These are phyloP conservation scores for Codiaeum variegatum DNA, from an alignment of 441 rosid species.

Conservation along the genomic window DNA sequence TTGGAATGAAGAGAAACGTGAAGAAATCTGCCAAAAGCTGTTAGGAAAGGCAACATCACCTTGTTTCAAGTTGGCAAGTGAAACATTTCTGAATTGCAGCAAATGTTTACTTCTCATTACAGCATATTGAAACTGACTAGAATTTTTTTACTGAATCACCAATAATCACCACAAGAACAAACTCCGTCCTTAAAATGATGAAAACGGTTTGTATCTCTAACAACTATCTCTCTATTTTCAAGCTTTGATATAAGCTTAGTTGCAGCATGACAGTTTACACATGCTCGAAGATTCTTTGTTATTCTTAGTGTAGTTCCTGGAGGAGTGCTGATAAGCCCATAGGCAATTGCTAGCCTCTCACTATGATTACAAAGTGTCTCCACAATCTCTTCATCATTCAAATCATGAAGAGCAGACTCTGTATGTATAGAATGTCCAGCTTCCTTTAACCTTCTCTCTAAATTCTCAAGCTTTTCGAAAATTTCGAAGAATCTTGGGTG, in stretches of 20 bases:
- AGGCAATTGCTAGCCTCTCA: constrained; percentile 73
- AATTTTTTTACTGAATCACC: not conserved
- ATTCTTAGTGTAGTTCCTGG: constrained; percentile 59
- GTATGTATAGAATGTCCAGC: constrained; percentile 52
- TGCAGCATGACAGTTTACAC: constrained; percentile 72
- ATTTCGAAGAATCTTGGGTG: constrained; percentile 55
- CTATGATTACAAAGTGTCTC: constrained; percentile 68
- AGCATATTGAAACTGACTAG: not conserved
- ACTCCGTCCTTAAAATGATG: constrained; percentile 62
- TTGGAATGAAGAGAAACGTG: too few species aligned
- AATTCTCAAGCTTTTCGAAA: constrained; percentile 40
- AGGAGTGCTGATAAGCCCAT: constrained; percentile 63
- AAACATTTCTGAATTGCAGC: not conserved
- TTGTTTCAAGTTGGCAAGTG: not conserved
- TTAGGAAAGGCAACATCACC: too few species aligned
- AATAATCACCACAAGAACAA: constrained; percentile 57
- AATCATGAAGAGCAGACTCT: constrained; percentile 58
- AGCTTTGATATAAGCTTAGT: constrained; percentile 61
- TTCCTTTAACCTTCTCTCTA: constrained; percentile 58
- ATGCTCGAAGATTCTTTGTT: constrained; percentile 64
- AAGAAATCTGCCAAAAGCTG: too few species aligned
- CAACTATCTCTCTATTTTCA: constrained; percentile 57
- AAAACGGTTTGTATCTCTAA: constrained; percentile 73
- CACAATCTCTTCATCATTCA: constrained; percentile 60
- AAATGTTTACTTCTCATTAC: too few species aligned